Evolutionary conservation across 768 basidiomycete genomes (phyloP), one percentile per base, ranked within the genome.

Genomic region (Zangia roseola): DNA sequence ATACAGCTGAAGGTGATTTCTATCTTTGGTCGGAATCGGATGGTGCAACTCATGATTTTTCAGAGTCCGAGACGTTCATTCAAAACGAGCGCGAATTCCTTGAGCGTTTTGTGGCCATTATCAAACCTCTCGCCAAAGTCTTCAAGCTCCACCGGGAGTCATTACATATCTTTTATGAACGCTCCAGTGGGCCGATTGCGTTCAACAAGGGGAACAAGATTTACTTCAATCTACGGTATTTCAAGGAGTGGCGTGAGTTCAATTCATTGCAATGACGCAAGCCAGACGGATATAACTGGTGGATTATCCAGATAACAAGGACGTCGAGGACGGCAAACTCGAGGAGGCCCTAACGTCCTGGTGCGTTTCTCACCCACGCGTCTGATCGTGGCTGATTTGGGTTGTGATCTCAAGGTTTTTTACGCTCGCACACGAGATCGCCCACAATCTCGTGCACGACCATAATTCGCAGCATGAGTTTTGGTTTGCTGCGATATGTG

Each of bases 381-480:
- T 31, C 24, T 5, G 31, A 31, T 17, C 21, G 13, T 8, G 19
- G 24, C 24, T 28, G 23, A 31, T 16, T 16, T 30, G 8, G 13
- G 19, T 2, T 17, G 23, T n/a, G 21, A 9, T 31, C 12, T 35
- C 6, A n/a, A 88, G 86, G 86, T 97, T 85, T 16, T 31, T 31
- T 16, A 6, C 14, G 31, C 31, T 31, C 8, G 31, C 31, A 6
- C 31, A 31, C 8, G 91, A 91, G 63, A 87, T 91, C 55, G 88
- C 89, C 13, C 92, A 95, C 68, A 95, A 94, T 59, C 73, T 94
- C 3, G 85, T 93, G 7, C 77, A 81, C 33, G 81, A 82, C 0
- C 92, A 94, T 59, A 91, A 94, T 64, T 83, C 88, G 1, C 84
- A 92, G 60, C 91, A 94, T 58, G 90, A 91, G 53, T 95, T 94